phyloP scores from a whole-genome alignment of 1,284 basidiomycete species.

The Cerioporus squamosus region DNA sequence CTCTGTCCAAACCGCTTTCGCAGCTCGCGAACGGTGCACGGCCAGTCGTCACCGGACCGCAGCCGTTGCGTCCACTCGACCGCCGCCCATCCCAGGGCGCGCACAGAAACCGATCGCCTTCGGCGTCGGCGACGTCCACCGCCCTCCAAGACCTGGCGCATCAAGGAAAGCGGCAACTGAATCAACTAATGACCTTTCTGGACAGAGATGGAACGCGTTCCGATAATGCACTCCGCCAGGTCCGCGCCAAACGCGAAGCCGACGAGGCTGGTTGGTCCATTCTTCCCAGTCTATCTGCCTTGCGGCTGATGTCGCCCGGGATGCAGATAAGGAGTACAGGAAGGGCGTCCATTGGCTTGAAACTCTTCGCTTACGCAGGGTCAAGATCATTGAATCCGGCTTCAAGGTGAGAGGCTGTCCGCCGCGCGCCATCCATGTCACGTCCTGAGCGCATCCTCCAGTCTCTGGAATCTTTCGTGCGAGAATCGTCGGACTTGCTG shows the following conservation, averaged over 20 bases:
- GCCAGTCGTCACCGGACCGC: slow-evolving; percentile 63
- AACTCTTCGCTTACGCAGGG: slow-evolving; percentile 82
- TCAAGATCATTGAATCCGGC: slow-evolving; percentile 84
- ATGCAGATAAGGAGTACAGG: slow-evolving; percentile 87
- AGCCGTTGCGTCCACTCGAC: slow-evolving; percentile 72
- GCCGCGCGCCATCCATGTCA: neutral
- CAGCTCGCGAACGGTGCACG: slow-evolving; percentile 40
- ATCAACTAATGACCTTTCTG: slow-evolving; percentile 76
- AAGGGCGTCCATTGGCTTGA: slow-evolving; percentile 93
- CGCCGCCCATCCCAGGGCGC: slow-evolving; percentile 70
- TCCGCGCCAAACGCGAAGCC: slow-evolving; percentile 86
- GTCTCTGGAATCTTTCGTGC: slow-evolving; percentile 82
- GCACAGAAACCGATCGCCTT: slow-evolving; percentile 71
- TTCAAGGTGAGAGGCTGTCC: slow-evolving; percentile 56
- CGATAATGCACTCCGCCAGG: slow-evolving; percentile 72
- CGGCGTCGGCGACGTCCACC: slow-evolving; percentile 50
- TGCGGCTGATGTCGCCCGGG: neutral
- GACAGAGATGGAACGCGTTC: slow-evolving; percentile 68
- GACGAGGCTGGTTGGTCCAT: slow-evolving; percentile 81
- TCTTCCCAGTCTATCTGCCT: neutral
- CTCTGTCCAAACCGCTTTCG: slow-evolving; percentile 36
- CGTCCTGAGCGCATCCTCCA: slow-evolving; percentile 33
- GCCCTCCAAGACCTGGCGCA: slow-evolving; percentile 79
- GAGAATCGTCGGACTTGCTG: slow-evolving; percentile 72
- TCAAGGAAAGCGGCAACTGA: slow-evolving; percentile 80